These are phyloP conservation scores for Xylariaceae sp. DNA, from an alignment of 2,329 filamentous ascomycete species.

Conservation along the genomic window DNA sequence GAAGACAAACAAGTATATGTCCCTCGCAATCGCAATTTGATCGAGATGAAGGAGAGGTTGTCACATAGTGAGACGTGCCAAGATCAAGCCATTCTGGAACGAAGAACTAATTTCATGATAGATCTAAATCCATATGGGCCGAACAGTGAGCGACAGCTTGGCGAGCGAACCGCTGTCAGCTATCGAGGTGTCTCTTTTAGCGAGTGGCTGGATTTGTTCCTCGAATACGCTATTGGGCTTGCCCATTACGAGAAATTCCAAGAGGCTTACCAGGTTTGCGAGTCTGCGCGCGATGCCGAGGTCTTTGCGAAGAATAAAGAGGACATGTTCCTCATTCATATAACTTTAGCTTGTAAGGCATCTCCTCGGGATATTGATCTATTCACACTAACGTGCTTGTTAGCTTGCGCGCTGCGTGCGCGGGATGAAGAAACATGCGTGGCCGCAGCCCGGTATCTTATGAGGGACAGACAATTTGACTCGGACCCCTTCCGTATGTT, in stretches of 20 bases:
- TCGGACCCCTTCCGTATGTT: conserved; percentile 84
- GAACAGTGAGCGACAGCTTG: conserved; percentile 30
- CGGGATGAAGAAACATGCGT: conserved; percentile 74
- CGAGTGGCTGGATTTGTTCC: conserved; percentile 84
- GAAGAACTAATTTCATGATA: conserved; percentile 22
- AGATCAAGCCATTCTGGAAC: background rate
- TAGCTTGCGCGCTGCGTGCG: conserved; percentile 75
- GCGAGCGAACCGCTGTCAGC: conserved; percentile 33
- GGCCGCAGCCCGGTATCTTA: conserved; percentile 74
- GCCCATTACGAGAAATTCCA: conserved; percentile 63
- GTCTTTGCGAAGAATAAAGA: conserved; percentile 71
- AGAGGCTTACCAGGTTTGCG: conserved; percentile 75
- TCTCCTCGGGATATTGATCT: background rate
- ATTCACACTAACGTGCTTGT: conserved; percentile 20
- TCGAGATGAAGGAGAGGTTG: conserved; percentile 54
- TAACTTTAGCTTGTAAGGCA: conserved; percentile 66
- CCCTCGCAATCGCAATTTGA: conserved; percentile 41
- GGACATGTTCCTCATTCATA: conserved; percentile 67
- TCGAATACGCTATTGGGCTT: conserved; percentile 77
- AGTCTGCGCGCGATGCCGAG: conserved; percentile 73
- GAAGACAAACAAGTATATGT: conserved; percentile 33
- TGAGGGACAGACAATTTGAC: conserved; percentile 74
- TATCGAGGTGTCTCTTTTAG: conserved; percentile 73
- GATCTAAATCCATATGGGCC: conserved; percentile 35
- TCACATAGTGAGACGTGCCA: conserved; percentile 44